Percentiles rank a stretch among this genome's conserved stretches.
Evolutionary conservation across 2,329 filamentous ascomycete genomes (phyloP).

Genomic region (Cordyceps cicadae): DNA sequence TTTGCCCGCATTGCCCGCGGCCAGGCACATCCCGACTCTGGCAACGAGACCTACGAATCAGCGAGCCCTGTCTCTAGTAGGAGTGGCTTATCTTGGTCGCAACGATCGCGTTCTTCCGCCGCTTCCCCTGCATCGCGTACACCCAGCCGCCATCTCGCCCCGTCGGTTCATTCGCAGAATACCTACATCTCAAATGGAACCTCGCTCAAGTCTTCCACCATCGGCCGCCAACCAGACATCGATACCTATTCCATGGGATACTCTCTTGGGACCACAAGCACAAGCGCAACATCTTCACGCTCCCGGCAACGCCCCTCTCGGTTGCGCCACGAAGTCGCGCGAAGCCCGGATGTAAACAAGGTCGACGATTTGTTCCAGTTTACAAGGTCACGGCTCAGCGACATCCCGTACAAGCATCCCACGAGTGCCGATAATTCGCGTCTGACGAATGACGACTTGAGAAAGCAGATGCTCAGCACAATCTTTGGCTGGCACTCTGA

Average conservation of each 20-base stretch:
- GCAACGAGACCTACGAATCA: conserved; percentile 54
- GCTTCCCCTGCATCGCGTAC: conserved; percentile 39
- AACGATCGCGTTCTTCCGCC: conserved; percentile 43
- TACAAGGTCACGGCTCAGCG: conserved; percentile 69
- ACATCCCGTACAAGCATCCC: conserved; percentile 72
- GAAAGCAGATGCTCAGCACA: conserved; percentile 82
- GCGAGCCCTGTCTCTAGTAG: conserved; percentile 58
- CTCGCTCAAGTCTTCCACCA: conserved; percentile 34
- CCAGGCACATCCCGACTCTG: conserved; percentile 44
- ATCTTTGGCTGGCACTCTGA: conserved; percentile 95
- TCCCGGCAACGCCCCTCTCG: conserved; percentile 52
- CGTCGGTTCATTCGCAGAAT: conserved; percentile 49
- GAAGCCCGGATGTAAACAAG: conserved; percentile 60
- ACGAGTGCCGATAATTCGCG: conserved; percentile 48
- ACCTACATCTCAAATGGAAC: conserved; percentile 60
- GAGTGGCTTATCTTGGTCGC: conserved; percentile 49
- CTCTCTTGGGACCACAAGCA: conserved; percentile 29
- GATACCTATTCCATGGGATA: conserved; percentile 49
- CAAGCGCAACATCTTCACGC: conserved; percentile 39
- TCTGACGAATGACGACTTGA: conserved; percentile 69
- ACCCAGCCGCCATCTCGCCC: conserved; percentile 37
- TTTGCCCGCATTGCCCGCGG: conserved; percentile 68
- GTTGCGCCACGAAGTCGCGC: conserved; percentile 70
- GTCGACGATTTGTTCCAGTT: conserved; percentile 78
- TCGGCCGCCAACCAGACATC: conserved; percentile 23